These are phyloP conservation scores for Leishmania turanica DNA, from an alignment of 208 protist genomes.

Conservation along the genomic window DNA sequence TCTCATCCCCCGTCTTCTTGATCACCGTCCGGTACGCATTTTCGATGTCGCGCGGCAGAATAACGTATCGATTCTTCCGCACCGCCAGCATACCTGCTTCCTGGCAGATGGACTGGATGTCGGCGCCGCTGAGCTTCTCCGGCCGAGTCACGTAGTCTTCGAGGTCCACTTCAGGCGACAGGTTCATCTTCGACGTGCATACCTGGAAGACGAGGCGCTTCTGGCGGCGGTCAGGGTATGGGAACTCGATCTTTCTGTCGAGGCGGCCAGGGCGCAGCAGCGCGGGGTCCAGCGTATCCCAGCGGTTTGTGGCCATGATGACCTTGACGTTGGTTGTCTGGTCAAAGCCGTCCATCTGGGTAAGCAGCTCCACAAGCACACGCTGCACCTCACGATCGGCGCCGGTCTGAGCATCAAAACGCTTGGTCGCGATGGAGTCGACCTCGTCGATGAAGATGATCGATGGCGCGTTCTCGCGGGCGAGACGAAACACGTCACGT, in stretches of 20 bases:
- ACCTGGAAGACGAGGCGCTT: conserved; percentile 99
- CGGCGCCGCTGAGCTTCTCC: conserved; percentile 98
- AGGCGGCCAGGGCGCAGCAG: conserved; percentile 97
- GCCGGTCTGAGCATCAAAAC: conserved; percentile 99
- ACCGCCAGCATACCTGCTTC: conserved; percentile 99
- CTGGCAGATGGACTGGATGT: conserved; percentile 99
- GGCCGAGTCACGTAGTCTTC: conserved; percentile 97
- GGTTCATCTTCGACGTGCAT: conserved; percentile 99
- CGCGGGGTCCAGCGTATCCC: conserved; percentile 99
- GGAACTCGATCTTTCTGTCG: conserved; percentile 99
- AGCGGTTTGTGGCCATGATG: conserved; percentile 99
- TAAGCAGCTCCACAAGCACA: conserved; percentile 99
- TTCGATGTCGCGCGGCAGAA: conserved; percentile 99
- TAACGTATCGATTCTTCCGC: conserved; percentile 99
- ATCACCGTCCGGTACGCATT: conserved; percentile 96
- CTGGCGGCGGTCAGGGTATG: conserved; percentile 97
- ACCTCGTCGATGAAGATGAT: conserved; percentile 99
- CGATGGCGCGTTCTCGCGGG: conserved; percentile 98
- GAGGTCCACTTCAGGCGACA: conserved; percentile 97
- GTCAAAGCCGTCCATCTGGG: conserved; percentile 99
- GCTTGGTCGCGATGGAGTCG: conserved; percentile 99
- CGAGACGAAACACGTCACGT: conserved; percentile 98
- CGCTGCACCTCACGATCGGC: conserved; percentile 99
- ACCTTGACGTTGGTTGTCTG: conserved; percentile 99
- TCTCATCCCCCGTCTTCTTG: conserved; percentile 83